Conservation (phyloP, 2,329 filamentous ascomycete species). For the Hypoxylon rubiginosum region DNA sequence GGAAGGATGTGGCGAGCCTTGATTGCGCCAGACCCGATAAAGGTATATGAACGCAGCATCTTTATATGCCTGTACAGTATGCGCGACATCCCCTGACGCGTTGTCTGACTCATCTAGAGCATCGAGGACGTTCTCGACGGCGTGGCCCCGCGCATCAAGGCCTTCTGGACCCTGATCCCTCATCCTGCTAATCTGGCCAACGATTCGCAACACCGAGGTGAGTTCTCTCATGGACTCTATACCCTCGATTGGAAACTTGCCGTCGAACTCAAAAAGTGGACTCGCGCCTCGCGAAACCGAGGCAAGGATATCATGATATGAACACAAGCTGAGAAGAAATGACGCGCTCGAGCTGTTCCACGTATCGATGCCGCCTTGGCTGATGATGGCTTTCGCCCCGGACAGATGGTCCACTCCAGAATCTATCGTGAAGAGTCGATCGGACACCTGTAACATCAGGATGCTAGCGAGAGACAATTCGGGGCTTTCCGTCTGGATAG, state of each 20-base stretch:
- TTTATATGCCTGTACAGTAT: conserved; percentile 50
- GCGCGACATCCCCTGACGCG: conserved; percentile 37
- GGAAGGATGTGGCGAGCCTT: conserved; percentile 40
- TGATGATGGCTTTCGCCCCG: conserved; percentile 51
- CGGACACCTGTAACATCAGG: conserved; percentile 51
- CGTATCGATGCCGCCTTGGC: conserved; percentile 24
- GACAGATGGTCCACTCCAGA: conserved; percentile 50
- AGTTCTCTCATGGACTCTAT: conserved; percentile 41
- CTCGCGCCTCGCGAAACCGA: conserved; percentile 48
- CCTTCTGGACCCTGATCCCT: conserved; percentile 31
- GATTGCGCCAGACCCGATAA: conserved; percentile 48
- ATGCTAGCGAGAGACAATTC: conserved; percentile 51
- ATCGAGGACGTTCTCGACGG: conserved; percentile 34
- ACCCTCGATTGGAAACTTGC: conserved; percentile 42
- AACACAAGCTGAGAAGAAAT: conserved; percentile 51
- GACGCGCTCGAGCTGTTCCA: conserved; percentile 44
- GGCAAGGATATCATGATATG: conserved; percentile 51
- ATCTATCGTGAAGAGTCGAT: conserved; percentile 49
- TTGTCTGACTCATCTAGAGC: conserved; percentile 31
- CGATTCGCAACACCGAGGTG: conserved; percentile 42
- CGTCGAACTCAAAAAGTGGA: conserved; percentile 47
- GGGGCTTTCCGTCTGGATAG: conserved; percentile 40
- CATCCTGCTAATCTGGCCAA: conserved; percentile 48
- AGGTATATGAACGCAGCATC: conserved; percentile 53
- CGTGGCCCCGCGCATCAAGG: conserved; percentile 27